Percentiles rank a stretch among this genome's conserved stretches.
These are phyloP conservation scores for Nemophila menziesii DNA, from an alignment of 257 asterid species.

Conservation along the genomic window DNA sequence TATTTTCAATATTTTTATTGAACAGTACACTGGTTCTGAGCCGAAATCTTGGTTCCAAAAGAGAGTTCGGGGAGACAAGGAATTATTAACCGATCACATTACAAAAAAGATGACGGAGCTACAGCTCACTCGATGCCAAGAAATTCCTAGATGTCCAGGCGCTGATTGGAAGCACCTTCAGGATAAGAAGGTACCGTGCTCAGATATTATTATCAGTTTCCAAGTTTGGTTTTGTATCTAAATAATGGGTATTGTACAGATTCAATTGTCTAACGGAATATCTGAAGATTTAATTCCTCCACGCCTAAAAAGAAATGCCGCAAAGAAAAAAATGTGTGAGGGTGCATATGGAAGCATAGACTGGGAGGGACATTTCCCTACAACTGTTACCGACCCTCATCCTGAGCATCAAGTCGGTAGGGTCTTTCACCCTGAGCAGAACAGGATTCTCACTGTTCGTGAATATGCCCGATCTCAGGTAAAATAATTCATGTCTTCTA, in stretches of 20 bases:
- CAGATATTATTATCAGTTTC: no score
- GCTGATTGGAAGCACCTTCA: slow-evolving; percentile 15
- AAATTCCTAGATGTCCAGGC: slow-evolving; percentile 12
- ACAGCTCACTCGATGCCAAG: slow-evolving; percentile 10
- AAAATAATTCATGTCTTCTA: no score
- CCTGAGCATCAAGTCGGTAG: slow-evolving; percentile 19
- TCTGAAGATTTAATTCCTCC: slow-evolving; percentile 10
- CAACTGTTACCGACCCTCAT: slow-evolving; percentile 17
- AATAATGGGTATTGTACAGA: slow-evolving; percentile 2
- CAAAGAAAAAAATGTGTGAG: slow-evolving; percentile 14
- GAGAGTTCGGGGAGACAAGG: slow-evolving; percentile 10
- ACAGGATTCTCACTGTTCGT: slow-evolving; percentile 15
- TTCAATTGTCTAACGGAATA: slow-evolving; percentile 7
- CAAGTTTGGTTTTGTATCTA: background rate
- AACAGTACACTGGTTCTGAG: slow-evolving; percentile 8
- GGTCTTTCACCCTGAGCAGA: slow-evolving; percentile 18
- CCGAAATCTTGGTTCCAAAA: slow-evolving; percentile 16
- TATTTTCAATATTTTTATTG: background rate
- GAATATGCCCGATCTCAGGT: slow-evolving; percentile 23
- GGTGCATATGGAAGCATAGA: slow-evolving; percentile 17
- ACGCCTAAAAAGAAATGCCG: slow-evolving; percentile 6
- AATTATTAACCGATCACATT: slow-evolving; percentile 11
- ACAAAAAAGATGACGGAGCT: slow-evolving; percentile 17
- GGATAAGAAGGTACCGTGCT: slow-evolving; percentile 11
- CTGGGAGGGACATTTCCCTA: slow-evolving; percentile 19